These are phyloP conservation scores for Diddensiella santjacobensis DNA, from an alignment of 805 yeast genomes.

Conservation along the genomic window DNA sequence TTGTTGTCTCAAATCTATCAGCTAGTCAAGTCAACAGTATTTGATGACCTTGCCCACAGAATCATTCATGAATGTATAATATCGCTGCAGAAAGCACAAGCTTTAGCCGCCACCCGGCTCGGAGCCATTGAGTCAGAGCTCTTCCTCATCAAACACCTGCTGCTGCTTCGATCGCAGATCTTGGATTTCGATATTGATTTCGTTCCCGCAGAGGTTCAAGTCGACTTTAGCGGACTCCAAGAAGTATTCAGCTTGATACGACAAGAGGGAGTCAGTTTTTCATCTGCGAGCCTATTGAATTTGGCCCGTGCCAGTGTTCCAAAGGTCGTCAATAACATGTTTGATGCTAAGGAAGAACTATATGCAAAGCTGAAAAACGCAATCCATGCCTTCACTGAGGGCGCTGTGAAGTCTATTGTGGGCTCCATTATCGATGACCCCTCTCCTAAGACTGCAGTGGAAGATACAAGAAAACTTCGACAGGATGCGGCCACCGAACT, in stretches of 20 bases:
- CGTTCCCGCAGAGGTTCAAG: constrained; percentile 58
- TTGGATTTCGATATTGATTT: constrained; percentile 76
- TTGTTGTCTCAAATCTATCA: constrained; percentile 76
- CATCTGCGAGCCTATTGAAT: constrained; percentile 39
- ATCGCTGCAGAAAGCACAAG: constrained; percentile 55
- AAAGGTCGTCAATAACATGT: constrained; percentile 72
- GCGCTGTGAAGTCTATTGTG: constrained; percentile 47
- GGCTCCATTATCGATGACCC: constrained; percentile 39
- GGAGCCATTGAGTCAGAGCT: constrained; percentile 59
- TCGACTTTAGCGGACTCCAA: constrained; percentile 77
- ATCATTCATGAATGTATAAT: constrained; percentile 73
- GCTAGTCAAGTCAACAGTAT: constrained; percentile 65
- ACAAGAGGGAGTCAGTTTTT: constrained; percentile 24
- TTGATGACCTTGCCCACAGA: constrained; percentile 85
- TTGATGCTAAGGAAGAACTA: constrained; percentile 72
- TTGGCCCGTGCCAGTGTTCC: constrained; percentile 71
- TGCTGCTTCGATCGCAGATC: constrained; percentile 66
- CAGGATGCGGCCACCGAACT: constrained; percentile 50
- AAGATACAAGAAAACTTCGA: constrained; percentile 42
- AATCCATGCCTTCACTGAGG: constrained; percentile 65
- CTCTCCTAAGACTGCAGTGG: constrained; percentile 25
- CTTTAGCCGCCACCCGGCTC: constrained; percentile 41
- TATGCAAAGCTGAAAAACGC: constrained; percentile 67
- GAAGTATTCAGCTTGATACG: constrained; percentile 45
- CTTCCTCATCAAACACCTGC: constrained; percentile 66